These are phyloP conservation scores for Fusarium burgessii DNA, from an alignment of 2,329 filamentous ascomycete species.

Conservation along the genomic window DNA sequence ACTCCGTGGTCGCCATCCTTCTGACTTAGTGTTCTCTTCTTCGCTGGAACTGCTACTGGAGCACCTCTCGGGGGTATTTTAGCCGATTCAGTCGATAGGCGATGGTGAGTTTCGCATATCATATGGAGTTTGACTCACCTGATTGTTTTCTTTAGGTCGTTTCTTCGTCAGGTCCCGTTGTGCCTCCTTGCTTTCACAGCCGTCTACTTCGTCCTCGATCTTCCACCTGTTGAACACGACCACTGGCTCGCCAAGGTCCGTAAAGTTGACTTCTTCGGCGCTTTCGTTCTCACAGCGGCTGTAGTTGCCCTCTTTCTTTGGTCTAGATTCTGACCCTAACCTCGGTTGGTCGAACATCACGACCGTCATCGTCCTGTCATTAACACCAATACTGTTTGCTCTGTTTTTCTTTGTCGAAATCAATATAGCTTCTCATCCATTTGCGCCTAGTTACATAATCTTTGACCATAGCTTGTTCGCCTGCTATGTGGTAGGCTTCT, in stretches of 20 bases:
- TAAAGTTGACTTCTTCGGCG: conserved; percentile 80
- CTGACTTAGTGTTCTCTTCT: conserved; percentile 76
- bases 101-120: conserved; percentile 64
- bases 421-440: no score
- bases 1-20: conserved; percentile 75
- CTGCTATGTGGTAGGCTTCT: no score
- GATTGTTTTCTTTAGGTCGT: conserved; percentile 64
- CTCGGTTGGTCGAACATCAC: conserved; percentile 71
- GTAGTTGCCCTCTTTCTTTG: conserved; percentile 75
- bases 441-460: no score
- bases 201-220: conserved; percentile 71
- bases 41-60: conserved; percentile 74
- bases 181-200: conserved; percentile 73
- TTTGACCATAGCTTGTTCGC: no score
- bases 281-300: conserved; percentile 72
- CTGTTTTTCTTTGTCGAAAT: no score
- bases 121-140: neutral
- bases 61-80: conserved; percentile 78
- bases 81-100: conserved; percentile 80
- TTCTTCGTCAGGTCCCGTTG: conserved; percentile 76
- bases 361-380: conserved; percentile 68
- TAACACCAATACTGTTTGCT: conserved; percentile 72
- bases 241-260: conserved; percentile 75
- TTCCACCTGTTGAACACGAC: conserved; percentile 70
- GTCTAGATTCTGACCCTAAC: conserved; percentile 80